Conservation (phyloP, 148 eudicot species). For the Rhododendron griersonianum region DNA sequence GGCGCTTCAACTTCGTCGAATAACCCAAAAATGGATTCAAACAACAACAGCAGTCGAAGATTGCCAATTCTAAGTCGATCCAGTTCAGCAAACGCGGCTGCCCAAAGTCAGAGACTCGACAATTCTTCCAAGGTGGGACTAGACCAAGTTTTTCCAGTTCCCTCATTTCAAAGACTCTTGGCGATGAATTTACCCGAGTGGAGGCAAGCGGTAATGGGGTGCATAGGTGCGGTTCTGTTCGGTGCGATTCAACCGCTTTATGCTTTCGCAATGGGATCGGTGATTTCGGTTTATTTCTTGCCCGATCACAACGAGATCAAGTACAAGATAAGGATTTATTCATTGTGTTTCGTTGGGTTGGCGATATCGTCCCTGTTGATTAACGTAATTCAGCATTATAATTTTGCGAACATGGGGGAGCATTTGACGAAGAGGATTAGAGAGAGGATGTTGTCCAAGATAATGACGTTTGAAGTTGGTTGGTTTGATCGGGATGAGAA, state of each 20-base stretch:
- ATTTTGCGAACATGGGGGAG: background rate
- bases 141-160: background rate
- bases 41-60: background rate
- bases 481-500: constrained; percentile 5
- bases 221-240: background rate
- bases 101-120: background rate
- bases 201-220: background rate
- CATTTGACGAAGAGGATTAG: background rate
- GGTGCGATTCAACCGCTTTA: background rate
- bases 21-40: background rate
- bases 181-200: background rate
- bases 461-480: background rate
- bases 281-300: background rate
- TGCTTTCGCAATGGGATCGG: background rate
- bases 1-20: background rate
- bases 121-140: background rate
- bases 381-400: background rate
- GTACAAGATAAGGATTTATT: background rate
- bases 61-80: background rate
- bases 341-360: background rate
- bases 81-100: background rate
- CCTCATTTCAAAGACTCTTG: background rate
- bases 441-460: background rate
- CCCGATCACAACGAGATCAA: background rate
- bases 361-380: background rate